Evolutionary conservation across 2,329 filamentous ascomycete species (phyloP).

Genomic region (Chalaropsis thielavioides): DNA sequence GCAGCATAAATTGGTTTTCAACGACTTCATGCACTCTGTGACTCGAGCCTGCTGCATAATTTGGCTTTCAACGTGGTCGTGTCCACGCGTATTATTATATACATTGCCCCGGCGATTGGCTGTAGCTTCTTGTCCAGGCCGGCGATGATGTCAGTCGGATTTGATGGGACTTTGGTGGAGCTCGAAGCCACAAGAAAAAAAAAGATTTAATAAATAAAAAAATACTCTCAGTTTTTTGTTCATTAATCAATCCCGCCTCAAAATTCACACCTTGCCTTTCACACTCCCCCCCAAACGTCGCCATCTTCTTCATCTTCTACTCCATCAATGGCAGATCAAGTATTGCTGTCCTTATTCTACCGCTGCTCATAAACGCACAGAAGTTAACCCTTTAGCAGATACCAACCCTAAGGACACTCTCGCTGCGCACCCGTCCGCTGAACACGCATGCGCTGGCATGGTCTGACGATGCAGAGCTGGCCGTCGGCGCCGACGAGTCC

Average conservation of each 20-base stretch:
- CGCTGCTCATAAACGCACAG: no score
- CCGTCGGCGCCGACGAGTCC: slow-evolving; percentile 41
- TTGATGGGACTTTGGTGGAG: background rate
- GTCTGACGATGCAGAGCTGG: slow-evolving; percentile 44
- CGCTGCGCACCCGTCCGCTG: slow-evolving; percentile 31
- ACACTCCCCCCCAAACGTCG: background rate
- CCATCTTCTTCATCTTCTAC: background rate
- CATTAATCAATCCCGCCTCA: background rate
- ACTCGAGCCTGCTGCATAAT: no score
- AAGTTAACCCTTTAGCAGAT: slow-evolving; percentile 23
- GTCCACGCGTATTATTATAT: no score
- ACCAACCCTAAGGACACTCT: slow-evolving; percentile 34
- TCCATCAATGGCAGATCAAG: slow-evolving; percentile 12
- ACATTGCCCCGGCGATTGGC: background rate
- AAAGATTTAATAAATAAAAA: background rate
- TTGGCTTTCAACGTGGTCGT: no score
- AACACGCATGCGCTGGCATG: slow-evolving; percentile 33
- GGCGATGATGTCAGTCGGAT: slow-evolving; percentile 4
- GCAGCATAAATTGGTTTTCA: no score
- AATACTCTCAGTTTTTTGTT: background rate
- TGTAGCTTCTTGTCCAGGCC: background rate
- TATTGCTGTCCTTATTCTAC: background rate
- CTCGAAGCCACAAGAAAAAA: background rate
- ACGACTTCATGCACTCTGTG: no score
- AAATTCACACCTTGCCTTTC: background rate